Conservation (phyloP, 192 early-diverging fungal genomes). For the Entophlyctis luteolus region DNA sequence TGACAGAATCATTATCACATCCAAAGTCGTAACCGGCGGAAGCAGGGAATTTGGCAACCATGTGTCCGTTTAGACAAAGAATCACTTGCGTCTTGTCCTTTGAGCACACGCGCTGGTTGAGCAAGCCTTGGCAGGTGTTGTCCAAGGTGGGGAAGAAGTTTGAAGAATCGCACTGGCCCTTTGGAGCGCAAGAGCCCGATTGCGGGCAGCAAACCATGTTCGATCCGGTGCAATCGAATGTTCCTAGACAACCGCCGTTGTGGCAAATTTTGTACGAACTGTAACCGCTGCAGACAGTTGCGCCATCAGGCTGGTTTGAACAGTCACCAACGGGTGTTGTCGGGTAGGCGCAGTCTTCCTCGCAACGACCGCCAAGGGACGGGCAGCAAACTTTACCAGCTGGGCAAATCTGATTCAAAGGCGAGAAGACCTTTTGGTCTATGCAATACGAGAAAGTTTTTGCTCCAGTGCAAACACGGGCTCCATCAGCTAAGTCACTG, state of each 20-base stretch:
- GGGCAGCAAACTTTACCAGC: constrained; percentile 19
- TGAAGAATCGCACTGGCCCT: not conserved
- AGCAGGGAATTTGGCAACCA: constrained; percentile 10
- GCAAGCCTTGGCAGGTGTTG: not conserved
- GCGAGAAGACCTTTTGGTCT: constrained; percentile 9
- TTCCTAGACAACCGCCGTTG: constrained; percentile 14
- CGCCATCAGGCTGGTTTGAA: constrained; percentile 11
- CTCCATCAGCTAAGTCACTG: not conserved
- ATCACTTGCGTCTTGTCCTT: not conserved
- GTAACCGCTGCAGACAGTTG: constrained; percentile 14
- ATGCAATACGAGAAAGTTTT: constrained; percentile 24
- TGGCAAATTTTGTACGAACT: constrained; percentile 17
- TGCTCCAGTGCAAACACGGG: constrained; percentile 14
- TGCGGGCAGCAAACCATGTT: constrained; percentile 20
- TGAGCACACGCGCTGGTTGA: constrained; percentile 9
- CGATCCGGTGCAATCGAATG: constrained; percentile 9
- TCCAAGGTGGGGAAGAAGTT: not conserved
- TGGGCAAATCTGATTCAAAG: constrained; percentile 12
- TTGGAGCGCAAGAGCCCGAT: not conserved
- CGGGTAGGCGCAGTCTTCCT: constrained; percentile 22
- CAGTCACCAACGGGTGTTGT: constrained; percentile 8
- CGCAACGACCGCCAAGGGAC: constrained; percentile 9
- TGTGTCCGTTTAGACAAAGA: constrained; percentile 3
- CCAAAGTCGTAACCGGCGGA: constrained; percentile 11
- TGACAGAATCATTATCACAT: constrained; percentile 1